These are phyloP conservation scores for Uromyces viciae-fabae DNA, from an alignment of 1,284 basidiomycete genomes.

Conservation along the genomic window DNA sequence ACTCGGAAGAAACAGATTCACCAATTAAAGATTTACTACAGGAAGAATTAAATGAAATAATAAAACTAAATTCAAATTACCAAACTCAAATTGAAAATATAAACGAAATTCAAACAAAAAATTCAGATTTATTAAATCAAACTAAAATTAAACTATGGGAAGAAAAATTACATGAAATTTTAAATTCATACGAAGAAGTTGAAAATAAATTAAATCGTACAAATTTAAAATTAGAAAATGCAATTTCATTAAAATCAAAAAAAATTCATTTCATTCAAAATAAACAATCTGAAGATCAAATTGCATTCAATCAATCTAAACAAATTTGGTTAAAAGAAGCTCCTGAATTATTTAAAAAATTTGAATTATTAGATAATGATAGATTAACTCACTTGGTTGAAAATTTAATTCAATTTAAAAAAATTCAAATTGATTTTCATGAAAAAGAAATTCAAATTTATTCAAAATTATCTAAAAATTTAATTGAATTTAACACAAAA, in stretches of 20 bases:
- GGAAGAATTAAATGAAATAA: conserved; percentile 1
- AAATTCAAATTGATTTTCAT: conserved; percentile 12
- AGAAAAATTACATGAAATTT: background rate
- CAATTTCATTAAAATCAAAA: background rate
- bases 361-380: conserved; percentile 7
- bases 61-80: conserved; percentile 2
- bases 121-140: background rate
- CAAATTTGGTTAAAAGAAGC: conserved; percentile 7
- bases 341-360: background rate
- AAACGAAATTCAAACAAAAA: background rate
- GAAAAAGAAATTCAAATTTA: conserved; percentile 21
- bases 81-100: background rate
- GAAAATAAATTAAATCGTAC: conserved; percentile 15
- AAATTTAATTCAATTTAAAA: conserved; percentile 25
- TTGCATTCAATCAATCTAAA: conserved; percentile 16
- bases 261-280: conserved; percentile 22
- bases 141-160: conserved; percentile 1
- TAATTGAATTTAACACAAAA: background rate
- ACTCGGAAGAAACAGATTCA: background rate
- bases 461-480: background rate
- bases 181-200: conserved; percentile 28
- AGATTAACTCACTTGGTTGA: conserved; percentile 11
- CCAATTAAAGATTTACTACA: background rate
- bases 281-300: conserved; percentile 20
- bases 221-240: background rate